phyloP scores from a whole-genome alignment of 2,329 filamentous ascomycete species.

The Fusarium keratoplasticum region DNA sequence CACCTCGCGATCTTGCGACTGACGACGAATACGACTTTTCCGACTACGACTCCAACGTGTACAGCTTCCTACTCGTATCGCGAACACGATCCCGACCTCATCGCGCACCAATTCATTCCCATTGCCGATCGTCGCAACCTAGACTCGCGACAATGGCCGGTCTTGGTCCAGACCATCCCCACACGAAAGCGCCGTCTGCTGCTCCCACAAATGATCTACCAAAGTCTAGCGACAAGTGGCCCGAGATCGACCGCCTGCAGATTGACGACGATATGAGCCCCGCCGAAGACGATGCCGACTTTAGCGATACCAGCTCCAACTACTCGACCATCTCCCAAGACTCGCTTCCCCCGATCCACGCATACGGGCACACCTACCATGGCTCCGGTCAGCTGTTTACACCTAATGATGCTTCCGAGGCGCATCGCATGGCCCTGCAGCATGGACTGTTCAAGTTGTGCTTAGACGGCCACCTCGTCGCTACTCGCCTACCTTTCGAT shows the following conservation, averaged over 20 bases:
- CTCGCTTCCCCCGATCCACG: constrained; percentile 47
- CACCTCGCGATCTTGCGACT: not conserved
- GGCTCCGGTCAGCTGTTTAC: constrained; percentile 49
- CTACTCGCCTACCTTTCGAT: constrained; percentile 48
- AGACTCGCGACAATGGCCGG: constrained; percentile 28
- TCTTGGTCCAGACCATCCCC: constrained; percentile 14
- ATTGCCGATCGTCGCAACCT: constrained; percentile 19
- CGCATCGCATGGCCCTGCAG: constrained; percentile 47
- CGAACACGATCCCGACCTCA: not conserved
- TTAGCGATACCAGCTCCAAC: constrained; percentile 47
- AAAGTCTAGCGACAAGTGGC: constrained; percentile 14
- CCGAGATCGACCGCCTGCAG: constrained; percentile 12
- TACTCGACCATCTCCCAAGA: constrained; percentile 52
- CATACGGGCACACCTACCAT: constrained; percentile 52
- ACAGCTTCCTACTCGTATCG: not conserved
- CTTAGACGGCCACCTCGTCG: constrained; percentile 47
- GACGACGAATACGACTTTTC: constrained; percentile 6
- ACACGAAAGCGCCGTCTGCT: constrained; percentile 17
- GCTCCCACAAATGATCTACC: constrained; percentile 9
- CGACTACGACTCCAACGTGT: constrained; percentile 1
- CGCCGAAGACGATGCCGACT: constrained; percentile 39
- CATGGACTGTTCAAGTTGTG: constrained; percentile 51
- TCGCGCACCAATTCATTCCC: constrained; percentile 1
- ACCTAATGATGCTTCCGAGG: constrained; percentile 51
- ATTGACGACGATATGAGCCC: constrained; percentile 28